A percentile compares a stretch with the other conserved stretches of the same genome.
These are phyloP conservation scores for Leucocoprinus leucothites DNA, from an alignment of 768 basidiomycete species.

Conservation along the genomic window DNA sequence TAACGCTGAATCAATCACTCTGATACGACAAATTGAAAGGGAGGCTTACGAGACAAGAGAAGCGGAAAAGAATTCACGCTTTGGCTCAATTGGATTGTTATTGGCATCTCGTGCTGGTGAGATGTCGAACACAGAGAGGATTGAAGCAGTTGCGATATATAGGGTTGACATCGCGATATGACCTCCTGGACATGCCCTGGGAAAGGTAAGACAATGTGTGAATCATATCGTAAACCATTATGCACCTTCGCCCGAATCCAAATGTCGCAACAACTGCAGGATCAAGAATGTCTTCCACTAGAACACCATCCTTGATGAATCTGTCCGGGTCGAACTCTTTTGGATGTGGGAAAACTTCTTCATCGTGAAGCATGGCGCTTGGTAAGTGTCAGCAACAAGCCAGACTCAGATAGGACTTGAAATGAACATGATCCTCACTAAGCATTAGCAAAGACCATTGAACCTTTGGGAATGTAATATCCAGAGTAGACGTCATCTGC, in stretches of 20 bases:
- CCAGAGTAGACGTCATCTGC: not conserved
- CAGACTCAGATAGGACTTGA: no score
- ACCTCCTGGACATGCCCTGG: conserved; percentile 21
- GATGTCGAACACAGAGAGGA: conserved; percentile 18
- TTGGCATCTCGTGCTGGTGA: conserved; percentile 14
- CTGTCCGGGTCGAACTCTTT: conserved; percentile 37
- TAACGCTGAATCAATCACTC: not conserved
- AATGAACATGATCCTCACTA: not conserved
- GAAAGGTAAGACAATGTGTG: no score
- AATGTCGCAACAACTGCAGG: conserved; percentile 21
- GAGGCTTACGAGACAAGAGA: not conserved
- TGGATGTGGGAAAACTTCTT: conserved; percentile 34
- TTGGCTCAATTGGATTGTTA: conserved; percentile 14
- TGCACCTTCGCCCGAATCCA: conserved; percentile 28
- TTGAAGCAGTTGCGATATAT: conserved; percentile 16
- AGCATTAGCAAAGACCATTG: not conserved
- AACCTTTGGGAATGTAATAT: not conserved
- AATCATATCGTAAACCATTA: no score
- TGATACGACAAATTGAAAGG: not conserved
- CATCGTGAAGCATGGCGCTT: conserved; percentile 40
- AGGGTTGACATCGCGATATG: conserved; percentile 16
- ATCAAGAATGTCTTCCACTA: conserved; percentile 17
- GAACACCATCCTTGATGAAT: conserved; percentile 24
- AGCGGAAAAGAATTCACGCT: not conserved
- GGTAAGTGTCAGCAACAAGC: no score